Conservation (phyloP, 352 stramenopile species). For the Globisporangium ultimum region DNA sequence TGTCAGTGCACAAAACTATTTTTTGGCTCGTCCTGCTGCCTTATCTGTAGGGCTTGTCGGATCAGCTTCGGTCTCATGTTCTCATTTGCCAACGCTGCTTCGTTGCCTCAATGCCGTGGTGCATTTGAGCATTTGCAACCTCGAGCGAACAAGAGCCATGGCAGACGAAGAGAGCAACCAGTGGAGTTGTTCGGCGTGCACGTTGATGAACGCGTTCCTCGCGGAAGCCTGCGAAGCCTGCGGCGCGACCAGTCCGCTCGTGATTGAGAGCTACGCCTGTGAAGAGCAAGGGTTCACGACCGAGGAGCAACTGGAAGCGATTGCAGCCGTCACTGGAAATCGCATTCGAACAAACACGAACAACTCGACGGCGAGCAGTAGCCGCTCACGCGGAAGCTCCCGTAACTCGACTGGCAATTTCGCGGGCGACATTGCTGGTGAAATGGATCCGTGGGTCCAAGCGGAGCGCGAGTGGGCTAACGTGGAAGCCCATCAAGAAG, state of each 20-base stretch:
- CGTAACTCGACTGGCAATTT: slow-evolving; percentile 32
- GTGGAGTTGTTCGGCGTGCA: slow-evolving; percentile 58
- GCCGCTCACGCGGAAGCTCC: no score
- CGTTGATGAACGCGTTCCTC: slow-evolving; percentile 55
- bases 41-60: no score
- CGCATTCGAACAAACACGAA: slow-evolving; percentile 27
- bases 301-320: not conserved
- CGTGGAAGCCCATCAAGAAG: slow-evolving; percentile 55
- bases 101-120: no score
- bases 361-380: no score
- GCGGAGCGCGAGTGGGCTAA: slow-evolving; percentile 68
- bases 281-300: slow-evolving; percentile 30
- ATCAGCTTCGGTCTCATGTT: no score
- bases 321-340: not conserved
- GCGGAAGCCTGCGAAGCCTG: slow-evolving; percentile 58
- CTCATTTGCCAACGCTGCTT: no score
- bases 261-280: slow-evolving; percentile 51
- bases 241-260: slow-evolving; percentile 60
- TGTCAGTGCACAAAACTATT: no score
- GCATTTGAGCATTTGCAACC: no score
- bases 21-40: no score
- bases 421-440: slow-evolving; percentile 27
- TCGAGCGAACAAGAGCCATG: slow-evolving; percentile 8
- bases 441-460: slow-evolving; percentile 57
- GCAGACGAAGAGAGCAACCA: slow-evolving; percentile 21